Evolutionary conservation across 1,284 basidiomycete species (phyloP).

Genomic region (Cryptococcus amylolentus): DNA sequence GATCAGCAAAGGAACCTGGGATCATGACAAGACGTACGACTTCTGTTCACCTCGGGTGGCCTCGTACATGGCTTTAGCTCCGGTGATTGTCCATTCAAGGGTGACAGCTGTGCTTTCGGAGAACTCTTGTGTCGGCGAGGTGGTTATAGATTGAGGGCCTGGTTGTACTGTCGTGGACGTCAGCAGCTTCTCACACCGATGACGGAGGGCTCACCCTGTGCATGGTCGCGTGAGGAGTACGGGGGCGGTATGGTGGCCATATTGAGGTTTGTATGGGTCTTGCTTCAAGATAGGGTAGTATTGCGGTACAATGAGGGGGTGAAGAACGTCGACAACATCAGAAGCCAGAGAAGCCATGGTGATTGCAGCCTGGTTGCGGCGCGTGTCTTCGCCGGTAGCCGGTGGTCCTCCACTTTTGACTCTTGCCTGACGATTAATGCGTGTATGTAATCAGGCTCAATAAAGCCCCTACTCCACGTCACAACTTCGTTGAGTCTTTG

Average conservation of each 20-base stretch:
- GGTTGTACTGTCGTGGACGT: conserved; percentile 10
- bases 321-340: too few species aligned
- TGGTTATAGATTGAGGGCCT: background rate
- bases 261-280: background rate
- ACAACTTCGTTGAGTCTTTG: too few species aligned
- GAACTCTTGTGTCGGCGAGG: conserved; percentile 32
- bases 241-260: conserved; percentile 32
- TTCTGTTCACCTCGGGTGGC: conserved; percentile 53
- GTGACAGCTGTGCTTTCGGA: conserved; percentile 61
- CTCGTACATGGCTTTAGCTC: conserved; percentile 67
- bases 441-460: too few species aligned
- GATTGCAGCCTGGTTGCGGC: too few species aligned
- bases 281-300: too few species aligned
- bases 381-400: too few species aligned
- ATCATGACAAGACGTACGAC: conserved; percentile 33
- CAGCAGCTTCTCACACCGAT: background rate
- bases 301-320: too few species aligned
- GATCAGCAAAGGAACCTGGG: background rate
- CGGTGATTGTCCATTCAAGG: conserved; percentile 71
- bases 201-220: conserved; percentile 24
- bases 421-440: too few species aligned
- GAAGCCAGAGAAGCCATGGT: too few species aligned
- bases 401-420: too few species aligned
- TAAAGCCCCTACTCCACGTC: too few species aligned
- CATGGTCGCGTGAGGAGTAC: conserved; percentile 33